Evolutionary conservation across 148 eudicot species (phyloP).

Genomic region (Silene latifolia): DNA sequence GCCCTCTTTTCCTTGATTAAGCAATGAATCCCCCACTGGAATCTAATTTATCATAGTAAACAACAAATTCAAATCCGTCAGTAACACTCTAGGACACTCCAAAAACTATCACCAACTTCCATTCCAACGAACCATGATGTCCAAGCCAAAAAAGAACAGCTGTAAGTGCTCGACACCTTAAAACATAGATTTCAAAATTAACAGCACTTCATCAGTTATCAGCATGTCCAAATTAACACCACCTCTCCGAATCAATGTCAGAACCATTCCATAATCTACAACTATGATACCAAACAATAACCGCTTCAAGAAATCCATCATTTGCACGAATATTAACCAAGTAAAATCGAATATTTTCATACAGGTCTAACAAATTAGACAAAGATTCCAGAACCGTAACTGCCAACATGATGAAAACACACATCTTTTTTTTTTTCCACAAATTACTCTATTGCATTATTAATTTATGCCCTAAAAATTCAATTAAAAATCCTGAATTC

Average conservation of each 20-base stretch:
- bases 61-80: not conserved
- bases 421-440: too few relatives aligned
- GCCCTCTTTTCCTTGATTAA: constrained; percentile 53
- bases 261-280: not conserved
- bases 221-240: not conserved
- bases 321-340: too few relatives aligned
- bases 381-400: too few relatives aligned
- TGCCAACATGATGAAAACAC: too few relatives aligned
- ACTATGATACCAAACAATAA: not conserved
- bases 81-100: not conserved
- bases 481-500: too few relatives aligned
- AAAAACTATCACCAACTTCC: not conserved
- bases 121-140: not conserved
- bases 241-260: not conserved
- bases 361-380: too few relatives aligned
- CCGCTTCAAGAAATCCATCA: not conserved
- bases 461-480: too few relatives aligned
- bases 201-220: not conserved
- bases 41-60: constrained; percentile 30
- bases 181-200: not conserved
- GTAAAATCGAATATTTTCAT: too few relatives aligned
- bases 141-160: not conserved
- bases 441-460: too few relatives aligned
- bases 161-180: not conserved
- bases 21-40: constrained; percentile 38